phyloP scores from a whole-genome alignment of 208 protist species.

The Wallacemonas sp. region DNA sequence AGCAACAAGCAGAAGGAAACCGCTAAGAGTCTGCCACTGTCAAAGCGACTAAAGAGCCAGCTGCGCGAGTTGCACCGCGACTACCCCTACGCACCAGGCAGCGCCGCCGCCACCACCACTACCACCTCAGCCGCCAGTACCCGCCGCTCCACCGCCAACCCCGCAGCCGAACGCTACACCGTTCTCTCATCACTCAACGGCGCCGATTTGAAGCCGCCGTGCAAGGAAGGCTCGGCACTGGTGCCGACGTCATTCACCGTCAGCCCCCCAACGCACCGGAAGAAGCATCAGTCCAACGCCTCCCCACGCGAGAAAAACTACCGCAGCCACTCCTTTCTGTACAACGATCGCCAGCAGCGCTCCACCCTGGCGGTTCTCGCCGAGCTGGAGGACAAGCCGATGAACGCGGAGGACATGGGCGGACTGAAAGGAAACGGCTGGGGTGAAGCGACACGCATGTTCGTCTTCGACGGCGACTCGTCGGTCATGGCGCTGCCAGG shows the following conservation, averaged over 20 bases:
- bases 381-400: slow-evolving; percentile 29
- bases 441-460: slow-evolving; percentile 51
- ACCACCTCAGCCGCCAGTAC: not conserved
- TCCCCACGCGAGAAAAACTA: slow-evolving; percentile 25
- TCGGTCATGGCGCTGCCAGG: slow-evolving; percentile 82
- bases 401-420: slow-evolving; percentile 10
- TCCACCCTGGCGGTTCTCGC: slow-evolving; percentile 60
- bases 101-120: too few relatives aligned
- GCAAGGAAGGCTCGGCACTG: slow-evolving; percentile 56
- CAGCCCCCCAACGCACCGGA: slow-evolving; percentile 31
- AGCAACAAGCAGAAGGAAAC: slow-evolving; percentile 19
- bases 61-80: slow-evolving; percentile 45
- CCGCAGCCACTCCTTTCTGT: slow-evolving; percentile 60
- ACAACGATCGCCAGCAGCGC: slow-evolving; percentile 46
- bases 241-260: slow-evolving; percentile 44
- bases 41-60: slow-evolving; percentile 44
- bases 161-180: slow-evolving; percentile 41
- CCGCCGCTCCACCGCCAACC: not conserved
- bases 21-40: slow-evolving; percentile 37
- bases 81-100: slow-evolving; percentile 54
- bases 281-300: slow-evolving; percentile 11
- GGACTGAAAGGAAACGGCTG: slow-evolving; percentile 84
- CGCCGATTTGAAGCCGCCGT: slow-evolving; percentile 64
- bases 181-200: slow-evolving; percentile 72
- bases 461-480: slow-evolving; percentile 70